These are phyloP conservation scores for Boletellus ananiceps DNA, from an alignment of 768 basidiomycete genomes.

Conservation along the genomic window DNA sequence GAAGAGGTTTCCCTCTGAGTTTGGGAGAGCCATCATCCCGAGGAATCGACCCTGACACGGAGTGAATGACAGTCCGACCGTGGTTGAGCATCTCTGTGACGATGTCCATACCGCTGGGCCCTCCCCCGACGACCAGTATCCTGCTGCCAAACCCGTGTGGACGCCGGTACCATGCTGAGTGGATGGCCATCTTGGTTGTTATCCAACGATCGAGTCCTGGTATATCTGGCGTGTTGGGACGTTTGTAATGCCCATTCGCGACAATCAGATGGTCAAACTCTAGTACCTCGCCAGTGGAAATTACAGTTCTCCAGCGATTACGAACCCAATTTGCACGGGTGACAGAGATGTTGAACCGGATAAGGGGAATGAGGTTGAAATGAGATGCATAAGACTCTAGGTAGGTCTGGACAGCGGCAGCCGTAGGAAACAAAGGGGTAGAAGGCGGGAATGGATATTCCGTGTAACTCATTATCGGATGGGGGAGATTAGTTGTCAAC, in stretches of 20 bases:
- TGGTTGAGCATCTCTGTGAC: slow-evolving; percentile 48
- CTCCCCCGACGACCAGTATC: slow-evolving; percentile 46
- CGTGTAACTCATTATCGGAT: slow-evolving; percentile 69
- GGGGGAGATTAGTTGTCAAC: slow-evolving; percentile 77
- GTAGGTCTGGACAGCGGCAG: slow-evolving; percentile 61
- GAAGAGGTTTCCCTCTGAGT: slow-evolving; percentile 39
- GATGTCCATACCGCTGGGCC: slow-evolving; percentile 71
- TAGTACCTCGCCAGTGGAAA: slow-evolving; percentile 34
- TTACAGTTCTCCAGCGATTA: slow-evolving; percentile 46
- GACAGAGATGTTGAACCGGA: slow-evolving; percentile 61
- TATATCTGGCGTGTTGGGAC: slow-evolving; percentile 57
- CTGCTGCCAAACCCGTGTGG: slow-evolving; percentile 38
- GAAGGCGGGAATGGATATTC: slow-evolving; percentile 64
- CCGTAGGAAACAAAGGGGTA: slow-evolving; percentile 65
- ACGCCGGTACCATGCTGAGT: slow-evolving; percentile 66
- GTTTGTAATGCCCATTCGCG: slow-evolving; percentile 70
- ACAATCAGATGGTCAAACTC: slow-evolving; percentile 65
- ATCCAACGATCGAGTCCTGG: slow-evolving; percentile 63
- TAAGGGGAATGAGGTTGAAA: slow-evolving; percentile 57
- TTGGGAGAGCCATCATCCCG: slow-evolving; percentile 35
- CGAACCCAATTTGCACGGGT: slow-evolving; percentile 38
- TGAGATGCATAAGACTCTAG: slow-evolving; percentile 59
- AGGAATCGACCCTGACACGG: slow-evolving; percentile 37
- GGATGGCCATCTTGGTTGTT: slow-evolving; percentile 45
- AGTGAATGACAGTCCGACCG: slow-evolving; percentile 50